Evolutionary conservation across 164 flowering plant species (phyloP), one percentile per base, ranked within the genome.

Genomic region (Taxillus chinensis): DNA sequence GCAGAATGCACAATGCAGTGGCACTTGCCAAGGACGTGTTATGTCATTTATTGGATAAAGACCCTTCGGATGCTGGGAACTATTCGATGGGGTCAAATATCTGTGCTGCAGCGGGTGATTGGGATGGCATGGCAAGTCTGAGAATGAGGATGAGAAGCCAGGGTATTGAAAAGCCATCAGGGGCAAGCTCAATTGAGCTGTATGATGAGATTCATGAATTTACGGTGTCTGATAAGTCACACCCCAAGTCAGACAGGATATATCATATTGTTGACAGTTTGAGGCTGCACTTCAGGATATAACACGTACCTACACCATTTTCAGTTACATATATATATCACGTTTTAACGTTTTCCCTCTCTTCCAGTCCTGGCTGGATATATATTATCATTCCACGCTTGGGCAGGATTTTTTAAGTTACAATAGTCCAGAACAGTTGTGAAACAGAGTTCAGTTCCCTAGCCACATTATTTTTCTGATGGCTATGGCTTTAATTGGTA

Each of bases 61-160:
- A 79, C 27, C 78, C 78, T 7, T 68, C 74, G 5, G 73, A 87
- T 71, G 71, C 78, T 2, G 87, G 92, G 48, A 84, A 76, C 37
- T 79, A 67, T 53, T 77, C 86, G 3, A 65, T 79, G 67, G 45
- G 89, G 70, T 84, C 96, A 45, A 87, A 83, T 67, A 82, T 92
- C 52, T 83, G 76, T 75, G 89, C 96, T 41, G 77, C 85, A 11
- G 76, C 78, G 4, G 85, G 89, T 14, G 79, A 84, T 52, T 89
- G 96, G 98, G 66, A 63, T 5, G 64, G 64, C 72, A 85, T 78
- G 41, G 79, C 92, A 6, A 74, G 72, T 70, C 74, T 74, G 51
- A 75, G 90, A 72, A 40, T 71, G 65, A 64, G 39, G 53, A 83
- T 92, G 90, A 87, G 70, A 75, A 76, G 53, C 16, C 63, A 66